phyloP scores from a whole-genome alignment of 2,329 filamentous ascomycete genomes.

The Gremmenia infestans region DNA sequence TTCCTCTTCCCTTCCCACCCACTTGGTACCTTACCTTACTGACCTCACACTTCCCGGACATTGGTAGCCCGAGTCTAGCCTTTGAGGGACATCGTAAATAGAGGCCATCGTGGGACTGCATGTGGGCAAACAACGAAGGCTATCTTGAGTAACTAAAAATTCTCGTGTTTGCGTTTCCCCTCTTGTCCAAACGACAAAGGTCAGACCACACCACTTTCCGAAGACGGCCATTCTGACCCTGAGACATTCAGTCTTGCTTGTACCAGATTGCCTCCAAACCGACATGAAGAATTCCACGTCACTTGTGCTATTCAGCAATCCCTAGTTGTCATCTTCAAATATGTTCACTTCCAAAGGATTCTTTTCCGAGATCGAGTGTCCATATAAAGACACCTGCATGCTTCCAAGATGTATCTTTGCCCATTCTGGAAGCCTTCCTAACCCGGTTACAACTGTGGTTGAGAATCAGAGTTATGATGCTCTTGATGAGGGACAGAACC shows the following conservation, averaged over 20 bases:
- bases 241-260: background rate
- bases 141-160: too few relatives aligned
- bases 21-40: too few relatives aligned
- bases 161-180: too few relatives aligned
- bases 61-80: too few relatives aligned
- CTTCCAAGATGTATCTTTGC: slow-evolving; percentile 32
- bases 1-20: too few relatives aligned
- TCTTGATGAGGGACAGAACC: slow-evolving; percentile 11
- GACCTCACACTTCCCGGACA: too few relatives aligned
- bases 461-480: background rate
- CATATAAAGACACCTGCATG: slow-evolving; percentile 27
- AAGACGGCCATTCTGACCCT: too few relatives aligned
- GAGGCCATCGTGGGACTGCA: too few relatives aligned
- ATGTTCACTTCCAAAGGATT: slow-evolving; percentile 32
- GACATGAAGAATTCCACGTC: background rate
- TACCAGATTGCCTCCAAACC: background rate
- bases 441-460: background rate
- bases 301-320: slow-evolving; percentile 6
- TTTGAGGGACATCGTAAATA: too few relatives aligned
- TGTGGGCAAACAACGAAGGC: too few relatives aligned
- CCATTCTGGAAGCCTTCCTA: slow-evolving; percentile 15
- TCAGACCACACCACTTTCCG: too few relatives aligned
- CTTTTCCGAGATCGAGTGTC: slow-evolving; percentile 29
- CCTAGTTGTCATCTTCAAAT: slow-evolving; percentile 32
- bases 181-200: too few relatives aligned